These are phyloP conservation scores for Phytopythium boreale DNA, from an alignment of 352 stramenopile genomes.

Conservation along the genomic window DNA sequence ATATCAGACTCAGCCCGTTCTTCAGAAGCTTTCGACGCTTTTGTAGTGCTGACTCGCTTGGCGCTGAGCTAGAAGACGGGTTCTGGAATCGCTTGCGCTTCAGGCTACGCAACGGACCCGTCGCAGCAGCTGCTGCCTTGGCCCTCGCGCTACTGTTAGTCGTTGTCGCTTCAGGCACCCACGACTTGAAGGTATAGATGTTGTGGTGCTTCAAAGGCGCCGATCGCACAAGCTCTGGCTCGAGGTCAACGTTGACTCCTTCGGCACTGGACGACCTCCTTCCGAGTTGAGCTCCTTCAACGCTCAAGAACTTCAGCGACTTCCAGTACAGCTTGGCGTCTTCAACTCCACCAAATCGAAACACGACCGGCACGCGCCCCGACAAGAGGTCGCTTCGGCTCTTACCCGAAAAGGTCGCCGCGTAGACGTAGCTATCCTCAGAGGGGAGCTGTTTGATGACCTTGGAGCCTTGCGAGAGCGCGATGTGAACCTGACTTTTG, in stretches of 20 bases:
- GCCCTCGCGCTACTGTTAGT: constrained; percentile 43
- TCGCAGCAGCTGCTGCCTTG: constrained; percentile 43
- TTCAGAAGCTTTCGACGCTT: constrained; percentile 31
- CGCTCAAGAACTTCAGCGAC: constrained; percentile 59
- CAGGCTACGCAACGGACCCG: constrained; percentile 35
- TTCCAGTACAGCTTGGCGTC: constrained; percentile 72
- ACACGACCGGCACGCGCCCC: constrained; percentile 57
- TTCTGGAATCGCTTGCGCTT: constrained; percentile 61
- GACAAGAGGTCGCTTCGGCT: constrained; percentile 49
- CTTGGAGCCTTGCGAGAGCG: constrained; percentile 50
- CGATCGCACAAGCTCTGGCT: constrained; percentile 52
- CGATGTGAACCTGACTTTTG: constrained; percentile 44
- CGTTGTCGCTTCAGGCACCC: constrained; percentile 55
- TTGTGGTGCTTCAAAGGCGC: constrained; percentile 63
- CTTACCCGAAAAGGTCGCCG: constrained; percentile 48
- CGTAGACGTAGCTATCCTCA: constrained; percentile 63
- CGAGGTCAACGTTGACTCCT: constrained; percentile 45
- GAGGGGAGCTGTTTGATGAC: constrained; percentile 48
- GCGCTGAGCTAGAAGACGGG: constrained; percentile 1
- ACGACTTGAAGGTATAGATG: constrained; percentile 62
- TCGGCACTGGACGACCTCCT: constrained; percentile 26
- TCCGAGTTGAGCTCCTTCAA: constrained; percentile 60
- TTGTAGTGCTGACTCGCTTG: constrained; percentile 13
- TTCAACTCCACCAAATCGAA: constrained; percentile 33
- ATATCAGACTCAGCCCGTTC: constrained; percentile 12